Evolutionary conservation across 805 yeast genomes (phyloP), one percentile per base, ranked within the genome.

Genomic region (Pichia sporocuriosa): DNA sequence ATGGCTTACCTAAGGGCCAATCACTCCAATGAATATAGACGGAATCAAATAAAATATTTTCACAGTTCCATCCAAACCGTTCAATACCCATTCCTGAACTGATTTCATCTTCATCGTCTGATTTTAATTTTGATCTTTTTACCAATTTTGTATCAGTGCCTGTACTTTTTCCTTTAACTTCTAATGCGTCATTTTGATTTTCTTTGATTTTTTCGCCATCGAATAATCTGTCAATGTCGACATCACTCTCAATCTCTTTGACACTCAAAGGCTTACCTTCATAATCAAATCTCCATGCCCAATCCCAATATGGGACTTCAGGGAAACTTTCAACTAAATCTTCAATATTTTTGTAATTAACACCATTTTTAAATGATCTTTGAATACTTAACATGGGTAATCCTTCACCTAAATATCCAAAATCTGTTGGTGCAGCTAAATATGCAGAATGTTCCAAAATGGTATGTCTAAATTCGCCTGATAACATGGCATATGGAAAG

Each of bases 1-100:
- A 80, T 4, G 86, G 87, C 52, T 81, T 80, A 0, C 79, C 76
- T 6, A 79, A 57, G 6, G 87, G 87, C 27, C 70, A 68, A 53
- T 81, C 88, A 3, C 82, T 74, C 56, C 75, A 81, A 55, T 81
- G 88, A 23, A 79, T 55, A 40, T 76, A 63, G 51, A 69, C 48
- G 5, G 70, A 57, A 10, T 62, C 55, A 6, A 52, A 46, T 7
- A 61, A 45, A 12, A 58, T 51, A 19, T 52, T 29, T 6, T 34
- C 24, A 3, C 69, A 52, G 23, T 59, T 46, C 76, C 77, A 70
- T 5, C 61, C 59, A 35, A 55, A 60, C 23, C 31, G 34, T 17
- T 41, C 46, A 13, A 39, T 15, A 6, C 46, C 48, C 46, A 47
- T 46, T 8, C 50, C 50, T 11, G 37, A 8, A 31, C 26, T 35